Evolutionary conservation across 176 grass and related monocot genomes (phyloP), one percentile per base, ranked within the genome.

Genomic region (Rhynchospora breviuscula): DNA sequence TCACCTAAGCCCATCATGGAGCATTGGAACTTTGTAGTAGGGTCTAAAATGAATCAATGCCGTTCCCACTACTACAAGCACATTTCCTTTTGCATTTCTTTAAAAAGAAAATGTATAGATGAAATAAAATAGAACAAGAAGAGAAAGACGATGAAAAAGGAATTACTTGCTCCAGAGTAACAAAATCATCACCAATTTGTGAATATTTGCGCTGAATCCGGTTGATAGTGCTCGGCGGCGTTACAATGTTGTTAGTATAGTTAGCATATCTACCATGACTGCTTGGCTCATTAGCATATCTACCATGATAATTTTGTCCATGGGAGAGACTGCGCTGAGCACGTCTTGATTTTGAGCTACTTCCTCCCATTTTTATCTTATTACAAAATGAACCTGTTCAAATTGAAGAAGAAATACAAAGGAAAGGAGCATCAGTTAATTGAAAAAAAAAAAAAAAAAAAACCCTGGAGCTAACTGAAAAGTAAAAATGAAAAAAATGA

Each of bases 121-220:
- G 45, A 17, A 46, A 71, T 18, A 71, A n/a, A 47, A 48, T 47
- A 72, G 22, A 22, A 72, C 21, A 74, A 25, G 23, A 1, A 22
- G 82, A 56, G 8, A n/a, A 45, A 48, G 40, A 63, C 13, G 33
- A 48, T 18, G 63, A 46, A 25, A 14, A 59, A 31, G 14, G 4
- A 17, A 29, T 43, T 53, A 89, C 89, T 92, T 94, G 88, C 19
- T 97, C 89, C 5, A 94, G 79, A 14, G 88, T 90, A 31, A 81
- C 58, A 74, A 88, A 97, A 33, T 92, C 91, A 63, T 97, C 91
- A 18, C 88, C 88, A 57, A 97, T 84, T 10, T 67, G 89, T 52
- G 82, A 78, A 62, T 89, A 92, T 25, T 62, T 90, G 1, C 51
- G 67, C 8, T 67, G 52, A 51, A 67, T 23, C 57, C 78, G 74